A percentile compares a stretch with the other conserved stretches of the same genome.
phyloP scores from a whole-genome alignment of 768 basidiomycete genomes.

The Mrakia gelida region DNA sequence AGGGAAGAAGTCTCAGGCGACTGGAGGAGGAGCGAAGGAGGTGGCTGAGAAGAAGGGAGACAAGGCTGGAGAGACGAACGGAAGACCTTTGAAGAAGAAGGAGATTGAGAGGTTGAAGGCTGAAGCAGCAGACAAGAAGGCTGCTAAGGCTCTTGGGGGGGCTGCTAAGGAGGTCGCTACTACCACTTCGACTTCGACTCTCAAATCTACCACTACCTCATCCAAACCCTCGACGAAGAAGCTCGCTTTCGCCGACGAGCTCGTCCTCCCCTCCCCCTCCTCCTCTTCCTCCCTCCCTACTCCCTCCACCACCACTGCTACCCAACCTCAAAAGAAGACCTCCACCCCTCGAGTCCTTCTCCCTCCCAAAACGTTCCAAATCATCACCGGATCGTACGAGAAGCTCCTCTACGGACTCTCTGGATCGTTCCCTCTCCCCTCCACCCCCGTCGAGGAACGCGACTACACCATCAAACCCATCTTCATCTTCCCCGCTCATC shows the following conservation, averaged over 20 bases:
- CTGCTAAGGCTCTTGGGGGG: not conserved
- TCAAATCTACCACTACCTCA: not conserved
- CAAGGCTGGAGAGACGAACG: conserved; percentile 12
- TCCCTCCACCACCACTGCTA: not conserved
- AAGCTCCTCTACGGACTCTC: conserved; percentile 88
- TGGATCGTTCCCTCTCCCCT: conserved; percentile 49
- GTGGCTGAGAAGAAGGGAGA: not conserved
- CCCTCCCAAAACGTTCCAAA: conserved; percentile 59
- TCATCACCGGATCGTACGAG: conserved; percentile 92
- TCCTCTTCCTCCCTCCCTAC: not conserved
- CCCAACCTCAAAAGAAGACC: not conserved
- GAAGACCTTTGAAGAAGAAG: conserved; percentile 15
- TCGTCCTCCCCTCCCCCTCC: not conserved
- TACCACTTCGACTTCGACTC: not conserved
- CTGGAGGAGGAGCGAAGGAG: not conserved
- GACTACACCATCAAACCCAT: conserved; percentile 60
- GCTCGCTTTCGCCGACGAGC: conserved; percentile 25
- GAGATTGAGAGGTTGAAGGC: conserved; percentile 9
- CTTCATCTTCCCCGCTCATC: conserved; percentile 96
- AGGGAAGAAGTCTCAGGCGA: conserved; percentile 2
- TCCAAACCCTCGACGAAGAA: conserved; percentile 17
- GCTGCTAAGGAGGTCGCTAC: not conserved
- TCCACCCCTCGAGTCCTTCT: not conserved
- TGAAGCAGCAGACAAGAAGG: conserved; percentile 6
- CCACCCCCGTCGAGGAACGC: conserved; percentile 38